Evolutionary conservation across 352 stramenopile genomes (phyloP).

Genomic region (Phytophthora pistaciae): DNA sequence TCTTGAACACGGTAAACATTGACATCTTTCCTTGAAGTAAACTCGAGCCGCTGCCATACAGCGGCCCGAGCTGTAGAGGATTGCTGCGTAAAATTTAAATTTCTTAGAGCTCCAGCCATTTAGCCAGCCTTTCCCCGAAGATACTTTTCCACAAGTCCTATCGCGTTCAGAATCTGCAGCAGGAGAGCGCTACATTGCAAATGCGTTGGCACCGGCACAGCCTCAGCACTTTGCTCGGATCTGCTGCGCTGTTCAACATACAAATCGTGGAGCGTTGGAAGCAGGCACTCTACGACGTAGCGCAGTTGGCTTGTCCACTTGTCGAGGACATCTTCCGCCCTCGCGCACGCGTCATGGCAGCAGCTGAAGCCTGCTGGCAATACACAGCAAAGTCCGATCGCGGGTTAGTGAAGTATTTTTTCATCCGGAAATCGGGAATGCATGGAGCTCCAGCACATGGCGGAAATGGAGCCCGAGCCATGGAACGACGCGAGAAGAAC

Average conservation of each 20-base stretch:
- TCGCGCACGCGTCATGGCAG: not conserved
- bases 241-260: constrained; percentile 15
- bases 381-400: not conserved
- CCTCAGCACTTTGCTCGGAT: constrained; percentile 18
- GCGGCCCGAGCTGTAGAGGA: too few relatives aligned
- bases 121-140: constrained; percentile 6
- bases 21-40: not conserved
- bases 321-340: not conserved
- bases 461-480: not conserved
- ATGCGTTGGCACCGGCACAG: constrained; percentile 19
- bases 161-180: constrained; percentile 2
- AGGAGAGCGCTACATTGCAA: not conserved
- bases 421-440: not conserved
- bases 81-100: too few relatives aligned
- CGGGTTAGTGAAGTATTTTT: not conserved
- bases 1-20: not conserved
- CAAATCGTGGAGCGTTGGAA: not conserved
- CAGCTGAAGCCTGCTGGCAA: not conserved
- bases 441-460: constrained; percentile 1
- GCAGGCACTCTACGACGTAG: not conserved
- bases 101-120: not conserved
- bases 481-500: constrained; percentile 1
- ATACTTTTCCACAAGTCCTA: constrained; percentile 13
- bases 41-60: too few relatives aligned
- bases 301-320: not conserved